A percentile compares a stretch with the other conserved stretches of the same genome.
Conservation (phyloP, 441 rosid species). For the Gossypium laxum region DNA sequence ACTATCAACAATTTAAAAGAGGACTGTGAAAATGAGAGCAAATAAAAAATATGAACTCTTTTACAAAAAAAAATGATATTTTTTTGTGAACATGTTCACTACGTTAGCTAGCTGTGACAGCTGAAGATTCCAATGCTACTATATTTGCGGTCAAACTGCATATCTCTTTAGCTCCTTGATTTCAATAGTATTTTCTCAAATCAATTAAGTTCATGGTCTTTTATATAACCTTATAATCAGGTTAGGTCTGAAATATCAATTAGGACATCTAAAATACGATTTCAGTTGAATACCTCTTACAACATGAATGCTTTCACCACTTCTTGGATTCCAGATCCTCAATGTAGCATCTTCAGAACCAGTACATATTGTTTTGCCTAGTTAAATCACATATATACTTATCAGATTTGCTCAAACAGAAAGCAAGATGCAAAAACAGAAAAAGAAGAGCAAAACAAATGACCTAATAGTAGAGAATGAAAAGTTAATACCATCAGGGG, state of each 20-base stretch:
- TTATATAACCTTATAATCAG: neutral
- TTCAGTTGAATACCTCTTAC: conserved; percentile 43
- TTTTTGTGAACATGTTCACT: neutral
- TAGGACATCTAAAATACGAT: neutral
- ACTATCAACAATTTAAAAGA: neutral
- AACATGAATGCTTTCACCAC: conserved; percentile 62
- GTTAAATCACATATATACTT: neutral
- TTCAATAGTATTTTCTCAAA: neutral
- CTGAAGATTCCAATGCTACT: neutral
- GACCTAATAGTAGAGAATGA: neutral
- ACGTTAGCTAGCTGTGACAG: neutral
- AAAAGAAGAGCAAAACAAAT: neutral
- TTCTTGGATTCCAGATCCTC: conserved; percentile 80
- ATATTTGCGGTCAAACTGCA: neutral
- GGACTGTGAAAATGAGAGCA: neutral
- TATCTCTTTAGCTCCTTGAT: neutral
- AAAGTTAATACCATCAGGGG: conserved; percentile 64
- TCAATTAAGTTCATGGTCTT: neutral
- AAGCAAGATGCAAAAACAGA: neutral
- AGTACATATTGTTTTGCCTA: conserved; percentile 70
- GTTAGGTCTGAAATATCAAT: neutral
- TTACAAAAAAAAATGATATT: neutral
- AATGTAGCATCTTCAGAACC: conserved; percentile 88
- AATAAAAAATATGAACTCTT: neutral
- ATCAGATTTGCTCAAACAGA: neutral